phyloP scores from a whole-genome alignment of 495 filamentous ascomycete genomes.

The Aspergillus saccharolyticus region DNA sequence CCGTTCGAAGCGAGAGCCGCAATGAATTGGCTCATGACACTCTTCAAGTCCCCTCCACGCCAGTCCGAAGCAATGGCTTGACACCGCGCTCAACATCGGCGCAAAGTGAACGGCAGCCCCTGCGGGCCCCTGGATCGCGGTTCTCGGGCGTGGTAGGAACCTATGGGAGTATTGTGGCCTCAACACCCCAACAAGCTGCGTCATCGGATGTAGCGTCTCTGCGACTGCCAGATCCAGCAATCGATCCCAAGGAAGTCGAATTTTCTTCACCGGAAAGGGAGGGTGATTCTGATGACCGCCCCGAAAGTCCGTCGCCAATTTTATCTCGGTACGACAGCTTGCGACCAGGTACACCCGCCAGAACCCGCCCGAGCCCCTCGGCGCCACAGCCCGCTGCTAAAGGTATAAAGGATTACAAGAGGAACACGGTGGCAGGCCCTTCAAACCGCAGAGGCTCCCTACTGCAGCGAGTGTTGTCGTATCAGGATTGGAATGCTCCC shows the following conservation, averaged over 20 bases:
- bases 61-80: slow-evolving; percentile 10
- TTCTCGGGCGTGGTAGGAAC: slow-evolving; percentile 37
- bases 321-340: slow-evolving; percentile 23
- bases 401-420: slow-evolving; percentile 10
- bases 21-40: slow-evolving; percentile 17
- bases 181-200: slow-evolving; percentile 44
- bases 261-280: slow-evolving; percentile 21
- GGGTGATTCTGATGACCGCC: slow-evolving; percentile 4
- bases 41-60: slow-evolving; percentile 11
- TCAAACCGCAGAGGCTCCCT: slow-evolving; percentile 25
- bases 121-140: slow-evolving; percentile 35
- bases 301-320: slow-evolving; percentile 27
- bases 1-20: slow-evolving; percentile 19
- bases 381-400: slow-evolving; percentile 13
- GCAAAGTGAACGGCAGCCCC: slow-evolving; percentile 33
- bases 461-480: slow-evolving; percentile 35
- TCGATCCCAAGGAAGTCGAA: slow-evolving; percentile 43
- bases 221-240: slow-evolving; percentile 71
- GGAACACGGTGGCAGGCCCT: slow-evolving; percentile 14
- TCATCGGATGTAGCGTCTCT: slow-evolving; percentile 45
- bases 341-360: slow-evolving; percentile 7
- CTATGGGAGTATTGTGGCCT: slow-evolving; percentile 74
- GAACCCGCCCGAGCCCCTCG: slow-evolving; percentile 10
- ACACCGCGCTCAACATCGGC: slow-evolving; percentile 25
- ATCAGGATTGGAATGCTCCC: slow-evolving; percentile 22